Evolutionary conservation across 495 filamentous ascomycete genomes (phyloP), one percentile per base, ranked within the genome.

Genomic region (Neurospora sp.): DNA sequence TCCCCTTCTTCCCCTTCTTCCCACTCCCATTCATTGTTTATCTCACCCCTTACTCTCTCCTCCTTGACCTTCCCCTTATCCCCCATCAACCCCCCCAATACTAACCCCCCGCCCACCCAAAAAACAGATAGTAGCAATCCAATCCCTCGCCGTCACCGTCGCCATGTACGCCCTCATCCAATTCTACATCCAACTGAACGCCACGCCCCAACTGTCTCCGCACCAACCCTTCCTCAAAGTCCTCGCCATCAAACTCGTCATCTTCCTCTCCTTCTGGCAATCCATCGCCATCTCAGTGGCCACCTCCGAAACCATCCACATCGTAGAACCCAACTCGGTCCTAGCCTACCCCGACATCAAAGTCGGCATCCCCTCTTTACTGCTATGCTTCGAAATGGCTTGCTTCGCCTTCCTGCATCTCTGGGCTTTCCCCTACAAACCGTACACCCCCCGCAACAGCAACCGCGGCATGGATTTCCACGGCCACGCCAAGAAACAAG

Each of bases 201-300:
- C 73, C 47, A 89, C 87, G 71, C 80, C 83, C 9, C 87, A 92
- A 70, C 85, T 97, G 31, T 85, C 86, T n/a, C 84, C 89, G 39
- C 86, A 97, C 74, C 83, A 81, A 20, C 92, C 94, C 3, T 92
- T 96, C 73, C 81, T 97, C 71, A 97, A 97, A 78, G 87, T 97
- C 9, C 74, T 93, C 4, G 92, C 93, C 72, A 97, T 97, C 78
- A 97, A 97, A 77, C 87, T 97, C 44, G 94, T 97, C 75, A 96
- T 97, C 80, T 97, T 97, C 85, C 86, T 97, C 71, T 96, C 92
- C 6, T 97, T 97, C 81, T 97, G 94, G 94, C 94, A 97, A 78
- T 88, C 87, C 53, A 87, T 89, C 71, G 73, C 92, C 69, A 92
- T 94, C 75, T 91, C 88, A 41, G 83, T 94, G 69, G 85, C 92